Evolutionary conservation across 768 basidiomycete species (phyloP).

Genomic region (Lenzites betulinus): DNA sequence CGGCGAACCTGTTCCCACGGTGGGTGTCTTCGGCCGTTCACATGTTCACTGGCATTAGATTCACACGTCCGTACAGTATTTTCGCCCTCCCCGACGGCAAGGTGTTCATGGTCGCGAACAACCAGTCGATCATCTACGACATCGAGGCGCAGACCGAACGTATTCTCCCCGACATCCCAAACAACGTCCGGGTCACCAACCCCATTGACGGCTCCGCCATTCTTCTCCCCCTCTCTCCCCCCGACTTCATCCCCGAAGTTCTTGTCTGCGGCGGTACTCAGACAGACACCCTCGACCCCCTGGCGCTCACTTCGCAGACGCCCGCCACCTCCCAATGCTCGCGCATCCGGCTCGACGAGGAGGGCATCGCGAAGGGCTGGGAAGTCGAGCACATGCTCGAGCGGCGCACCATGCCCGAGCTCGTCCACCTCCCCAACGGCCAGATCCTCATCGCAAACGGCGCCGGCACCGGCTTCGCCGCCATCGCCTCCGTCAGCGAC

Average conservation of each 20-base stretch:
- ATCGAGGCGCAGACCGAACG: conserved; percentile 65
- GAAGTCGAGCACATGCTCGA: conserved; percentile 73
- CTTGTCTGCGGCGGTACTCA: conserved; percentile 78
- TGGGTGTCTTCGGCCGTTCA: conserved; percentile 25
- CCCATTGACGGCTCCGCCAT: conserved; percentile 77
- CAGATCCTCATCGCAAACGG: conserved; percentile 77
- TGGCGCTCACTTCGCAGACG: conserved; percentile 69
- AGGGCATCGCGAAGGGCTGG: conserved; percentile 72
- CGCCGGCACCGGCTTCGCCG: conserved; percentile 69
- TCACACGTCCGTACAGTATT: conserved; percentile 51
- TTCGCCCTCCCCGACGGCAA: conserved; percentile 70
- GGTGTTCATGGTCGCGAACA: conserved; percentile 77
- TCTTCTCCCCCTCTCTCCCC: conserved; percentile 67
- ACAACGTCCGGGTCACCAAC: conserved; percentile 79
- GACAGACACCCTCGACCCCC: conserved; percentile 59
- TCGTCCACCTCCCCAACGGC: conserved; percentile 77
- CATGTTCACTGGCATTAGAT: no score
- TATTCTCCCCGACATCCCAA: conserved; percentile 68
- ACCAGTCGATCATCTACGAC: conserved; percentile 78
- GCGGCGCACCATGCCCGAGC: conserved; percentile 76
- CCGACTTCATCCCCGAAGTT: conserved; percentile 66
- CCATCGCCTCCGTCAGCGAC: conserved; percentile 71
- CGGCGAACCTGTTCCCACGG: conserved; percentile 44
- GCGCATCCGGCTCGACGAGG: conserved; percentile 62
- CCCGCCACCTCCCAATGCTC: conserved; percentile 74